Evolutionary conservation across 768 basidiomycete genomes (phyloP), one percentile per base, ranked within the genome.

Genomic region (Trametopsis cervina): DNA sequence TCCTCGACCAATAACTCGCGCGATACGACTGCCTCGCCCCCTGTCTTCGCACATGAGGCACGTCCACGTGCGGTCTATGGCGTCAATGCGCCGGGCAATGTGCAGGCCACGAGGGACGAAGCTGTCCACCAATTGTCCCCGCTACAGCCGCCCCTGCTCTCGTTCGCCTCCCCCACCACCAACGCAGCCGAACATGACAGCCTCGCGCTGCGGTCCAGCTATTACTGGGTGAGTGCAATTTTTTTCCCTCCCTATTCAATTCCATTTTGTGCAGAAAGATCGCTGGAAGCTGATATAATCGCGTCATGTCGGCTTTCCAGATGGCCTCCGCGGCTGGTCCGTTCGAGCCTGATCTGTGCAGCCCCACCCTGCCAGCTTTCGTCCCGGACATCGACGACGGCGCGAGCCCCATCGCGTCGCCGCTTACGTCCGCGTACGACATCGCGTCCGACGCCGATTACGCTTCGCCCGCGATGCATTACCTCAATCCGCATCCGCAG

Each of bases 341-440:
- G 27, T 18, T n/a, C 35, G 22, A 42, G 9, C 11, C 27, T 7
- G 46, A 49, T 25, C 22, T 23, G 17, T 49, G 41, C 51, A 55
- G 46, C 20, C 51, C 51, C 20, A 20, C 38, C 2, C 42, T 50
- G 13, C 44, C 51, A 13, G 24, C 52, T 10, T 46, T 49, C 26
- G 48, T 44, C 6, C 36, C 47, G 12, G 54, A 55, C 23, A 11
- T 42, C 2, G 50, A 52, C 18, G 53, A 54, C 37, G 33, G 39
- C 36, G 18, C 42, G 3, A 53, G 43, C 48, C 54, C 54, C 17
- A 38, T 33, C 12, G 44, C 41, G 24, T 46, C 53, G 9, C 53
- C 53, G n/a, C n/a, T 46, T 24, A 35, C 49, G 13, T 41, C 36
- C 27, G 37, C 51, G 0, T 50, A 35, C 23, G 40, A 42, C 25